Evolutionary conservation across 225 moss, liverwort and hornwort genomes (phyloP), one percentile per base, ranked within the genome.

Genomic region (Polytrichum formosum): DNA sequence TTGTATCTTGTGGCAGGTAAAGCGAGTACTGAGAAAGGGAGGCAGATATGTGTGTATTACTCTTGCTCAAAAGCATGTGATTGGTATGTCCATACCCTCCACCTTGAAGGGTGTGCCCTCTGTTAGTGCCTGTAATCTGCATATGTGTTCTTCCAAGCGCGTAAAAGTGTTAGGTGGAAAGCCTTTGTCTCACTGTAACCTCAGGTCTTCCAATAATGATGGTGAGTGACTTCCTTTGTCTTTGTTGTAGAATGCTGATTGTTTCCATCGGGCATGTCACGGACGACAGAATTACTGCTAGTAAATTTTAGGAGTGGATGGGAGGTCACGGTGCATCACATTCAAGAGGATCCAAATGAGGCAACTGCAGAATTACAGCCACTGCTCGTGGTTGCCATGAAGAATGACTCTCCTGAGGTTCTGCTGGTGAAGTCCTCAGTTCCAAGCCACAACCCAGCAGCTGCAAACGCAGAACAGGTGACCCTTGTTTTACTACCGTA

Each of bases 21-120:
- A 84, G 79, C 87, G 94, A 78, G 88, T 98, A 67, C 66, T 98
- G 77, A 82, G 76, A 84, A 67, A 76, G 21, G 77, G 77, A 54
- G 97, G 94, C 35, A 88, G 81, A 73, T 91, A 91, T 68, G 85
- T 90, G n/a, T 92, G 92, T 66, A 80, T 98, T 64, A 85, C 97
- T 35, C 83, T 98, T 66, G 97, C 92, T 74, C 97, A 98, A 79
- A 82, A 92, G 69, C 97, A 98, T 55, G 94, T 98, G 9, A 83
- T 94, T 74, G 94, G 96, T 94, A 80, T 22, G 84, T 67, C 72
- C 65, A 70, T 53, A 62, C 20, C 30, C 35, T 59, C 8, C 20
- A 26, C 68, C 68, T 66, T 31, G 26, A 35, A 33, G 30, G 31
- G 46, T 16, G 46, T 46, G 46, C 46, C 46, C 4, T 46, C 46